phyloP scores from a whole-genome alignment of 495 filamentous ascomycete genomes.

The Neohortaea acidophila region DNA sequence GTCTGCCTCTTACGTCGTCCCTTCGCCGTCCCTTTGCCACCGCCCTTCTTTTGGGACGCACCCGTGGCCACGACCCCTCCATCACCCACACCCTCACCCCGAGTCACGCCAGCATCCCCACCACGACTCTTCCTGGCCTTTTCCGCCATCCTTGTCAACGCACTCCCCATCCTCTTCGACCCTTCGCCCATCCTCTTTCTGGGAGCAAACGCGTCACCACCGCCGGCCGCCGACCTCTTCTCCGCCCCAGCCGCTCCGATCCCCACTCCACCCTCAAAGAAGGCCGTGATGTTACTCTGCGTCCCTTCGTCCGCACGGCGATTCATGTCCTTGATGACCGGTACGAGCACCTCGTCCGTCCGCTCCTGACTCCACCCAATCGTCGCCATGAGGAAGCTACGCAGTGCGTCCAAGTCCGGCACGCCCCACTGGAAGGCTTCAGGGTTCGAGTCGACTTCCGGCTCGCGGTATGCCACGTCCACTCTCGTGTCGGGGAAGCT shows the following conservation, averaged over 20 bases:
- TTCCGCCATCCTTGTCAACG: conserved; percentile 51
- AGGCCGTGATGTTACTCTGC: conserved; percentile 90
- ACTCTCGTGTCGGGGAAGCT: conserved; percentile 63
- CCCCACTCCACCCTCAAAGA: conserved; percentile 51
- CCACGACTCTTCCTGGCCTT: conserved; percentile 30
- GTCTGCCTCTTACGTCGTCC: too few relatives aligned
- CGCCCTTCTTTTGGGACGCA: too few relatives aligned
- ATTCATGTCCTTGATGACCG: conserved; percentile 92
- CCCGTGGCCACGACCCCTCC: not conserved
- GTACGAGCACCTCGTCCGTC: conserved; percentile 87
- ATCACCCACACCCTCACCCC: not conserved
- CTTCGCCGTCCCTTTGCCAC: too few relatives aligned
- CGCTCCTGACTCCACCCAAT: conserved; percentile 83
- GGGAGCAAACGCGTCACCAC: conserved; percentile 58
- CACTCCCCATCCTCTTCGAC: conserved; percentile 72
- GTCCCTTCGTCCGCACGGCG: conserved; percentile 70
- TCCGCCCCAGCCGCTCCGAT: conserved; percentile 24
- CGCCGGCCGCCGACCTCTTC: conserved; percentile 21
- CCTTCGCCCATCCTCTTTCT: conserved; percentile 43
- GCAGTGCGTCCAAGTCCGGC: conserved; percentile 72
- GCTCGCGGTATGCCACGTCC: conserved; percentile 65
- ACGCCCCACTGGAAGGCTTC: conserved; percentile 87
- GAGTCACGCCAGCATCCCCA: not conserved
- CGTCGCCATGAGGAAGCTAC: conserved; percentile 80
- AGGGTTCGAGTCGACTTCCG: conserved; percentile 65